These are phyloP conservation scores for Colletotrichum siamense DNA, from an alignment of 2,329 filamentous ascomycete genomes.

Conservation along the genomic window DNA sequence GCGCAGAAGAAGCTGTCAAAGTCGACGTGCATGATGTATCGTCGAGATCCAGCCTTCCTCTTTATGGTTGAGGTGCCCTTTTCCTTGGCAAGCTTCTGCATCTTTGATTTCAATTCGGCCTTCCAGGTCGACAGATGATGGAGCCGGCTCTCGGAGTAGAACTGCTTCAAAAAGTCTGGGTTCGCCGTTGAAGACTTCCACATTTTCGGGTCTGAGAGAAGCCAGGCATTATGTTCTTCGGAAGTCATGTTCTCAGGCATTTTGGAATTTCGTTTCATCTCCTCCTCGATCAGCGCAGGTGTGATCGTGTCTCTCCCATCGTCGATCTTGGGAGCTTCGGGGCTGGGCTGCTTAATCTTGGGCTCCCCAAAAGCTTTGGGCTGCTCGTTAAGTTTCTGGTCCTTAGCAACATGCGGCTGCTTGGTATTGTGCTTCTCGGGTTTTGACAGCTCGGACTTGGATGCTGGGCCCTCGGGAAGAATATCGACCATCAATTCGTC, in stretches of 20 bases:
- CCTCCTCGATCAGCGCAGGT: neutral
- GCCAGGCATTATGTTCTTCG: conserved; percentile 88
- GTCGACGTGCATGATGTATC: conserved; percentile 94
- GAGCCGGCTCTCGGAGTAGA: conserved; percentile 91
- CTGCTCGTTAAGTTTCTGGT: neutral
- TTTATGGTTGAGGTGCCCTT: conserved; percentile 56
- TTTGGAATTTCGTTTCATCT: conserved; percentile 14
- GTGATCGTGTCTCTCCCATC: neutral
- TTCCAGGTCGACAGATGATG: conserved; percentile 98
- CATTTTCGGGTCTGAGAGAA: conserved; percentile 84
- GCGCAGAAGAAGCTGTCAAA: conserved; percentile 99
- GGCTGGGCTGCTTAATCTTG: neutral
- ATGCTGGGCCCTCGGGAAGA: neutral
- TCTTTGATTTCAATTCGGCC: conserved; percentile 85
- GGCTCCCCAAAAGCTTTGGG: neutral
- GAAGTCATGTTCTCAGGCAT: conserved; percentile 75
- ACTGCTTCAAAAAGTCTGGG: conserved; percentile 91
- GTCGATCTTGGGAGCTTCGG: neutral
- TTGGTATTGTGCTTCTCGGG: neutral
- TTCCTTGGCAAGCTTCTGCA: conserved; percentile 81
- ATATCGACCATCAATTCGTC: conserved; percentile 17
- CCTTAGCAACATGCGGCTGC: neutral
- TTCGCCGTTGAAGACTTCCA: conserved; percentile 91
- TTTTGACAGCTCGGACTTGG: neutral
- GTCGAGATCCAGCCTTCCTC: conserved; percentile 65